A percentile compares a stretch with the other conserved stretches of the same genome.
These are phyloP conservation scores for Oemleria cerasiformis DNA, from an alignment of 306 rosid genomes.

Conservation along the genomic window DNA sequence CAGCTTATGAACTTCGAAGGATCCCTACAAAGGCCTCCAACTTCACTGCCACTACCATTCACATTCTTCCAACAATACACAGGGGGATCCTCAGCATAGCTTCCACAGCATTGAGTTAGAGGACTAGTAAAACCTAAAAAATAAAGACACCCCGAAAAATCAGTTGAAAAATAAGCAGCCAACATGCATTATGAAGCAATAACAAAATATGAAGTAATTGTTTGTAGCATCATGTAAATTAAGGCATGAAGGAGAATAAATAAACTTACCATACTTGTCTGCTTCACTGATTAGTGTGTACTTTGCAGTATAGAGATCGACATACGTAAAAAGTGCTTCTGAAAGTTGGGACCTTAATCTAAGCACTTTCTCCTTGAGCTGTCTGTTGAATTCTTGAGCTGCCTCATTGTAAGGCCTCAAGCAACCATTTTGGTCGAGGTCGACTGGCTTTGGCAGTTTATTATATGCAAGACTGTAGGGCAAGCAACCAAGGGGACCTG, in stretches of 20 bases:
- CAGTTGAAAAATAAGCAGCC: background rate
- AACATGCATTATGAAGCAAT: background rate
- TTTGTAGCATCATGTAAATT: too few species aligned
- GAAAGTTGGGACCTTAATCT: constrained; percentile 14
- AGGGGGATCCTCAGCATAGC: background rate
- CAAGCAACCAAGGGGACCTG: constrained; percentile 36
- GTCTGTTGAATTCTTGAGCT: constrained; percentile 26
- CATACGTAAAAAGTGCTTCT: constrained; percentile 13
- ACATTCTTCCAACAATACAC: constrained; percentile 12
- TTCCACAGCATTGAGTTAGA: constrained; percentile 26
- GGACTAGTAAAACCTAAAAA: constrained; percentile 30
- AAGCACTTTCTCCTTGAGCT: constrained; percentile 28
- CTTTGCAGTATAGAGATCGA: constrained; percentile 24
- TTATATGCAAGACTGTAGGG: background rate
- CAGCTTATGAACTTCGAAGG: constrained; percentile 25
- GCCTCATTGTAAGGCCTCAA: constrained; percentile 21
- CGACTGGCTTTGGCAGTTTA: background rate
- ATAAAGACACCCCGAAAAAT: background rate
- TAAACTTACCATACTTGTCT: constrained; percentile 27
- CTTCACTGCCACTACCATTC: constrained; percentile 20
- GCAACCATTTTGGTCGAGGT: constrained; percentile 22
- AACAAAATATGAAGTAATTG: background rate
- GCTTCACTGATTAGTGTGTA: constrained; percentile 24
- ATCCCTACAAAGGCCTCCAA: constrained; percentile 24
- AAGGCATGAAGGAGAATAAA: too few species aligned